phyloP scores from a whole-genome alignment of 345 rosid species.

The Brassica juncea region DNA sequence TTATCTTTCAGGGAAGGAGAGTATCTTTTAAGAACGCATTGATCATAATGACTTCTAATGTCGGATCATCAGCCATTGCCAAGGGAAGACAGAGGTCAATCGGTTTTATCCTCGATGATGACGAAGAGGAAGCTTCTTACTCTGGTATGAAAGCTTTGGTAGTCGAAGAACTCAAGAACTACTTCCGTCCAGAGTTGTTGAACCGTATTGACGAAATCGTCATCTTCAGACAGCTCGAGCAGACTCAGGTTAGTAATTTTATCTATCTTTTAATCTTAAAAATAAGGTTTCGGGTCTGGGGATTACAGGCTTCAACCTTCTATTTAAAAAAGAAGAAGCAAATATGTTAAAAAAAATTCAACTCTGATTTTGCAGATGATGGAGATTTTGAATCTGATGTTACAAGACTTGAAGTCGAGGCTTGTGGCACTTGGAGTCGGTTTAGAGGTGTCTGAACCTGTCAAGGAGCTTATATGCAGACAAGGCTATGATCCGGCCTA shows the following conservation, averaged over 20 bases:
- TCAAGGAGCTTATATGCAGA: constrained; percentile 74
- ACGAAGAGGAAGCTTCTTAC: constrained; percentile 57
- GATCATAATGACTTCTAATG: constrained; percentile 93
- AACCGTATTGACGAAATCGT: constrained; percentile 95
- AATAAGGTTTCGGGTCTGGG: no score
- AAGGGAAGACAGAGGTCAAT: constrained; percentile 75
- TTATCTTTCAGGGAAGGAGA: constrained; percentile 69
- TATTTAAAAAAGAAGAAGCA: no score
- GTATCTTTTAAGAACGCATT: constrained; percentile 94
- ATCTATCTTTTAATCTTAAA: no score
- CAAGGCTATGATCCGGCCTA: constrained; percentile 79
- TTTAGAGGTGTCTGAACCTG: constrained; percentile 74
- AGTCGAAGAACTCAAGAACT: constrained; percentile 80
- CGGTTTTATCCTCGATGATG: constrained; percentile 65
- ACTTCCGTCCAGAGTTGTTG: constrained; percentile 93
- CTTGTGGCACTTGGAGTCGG: constrained; percentile 77
- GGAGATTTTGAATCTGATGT: constrained; percentile 72
- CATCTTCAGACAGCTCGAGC: constrained; percentile 81
- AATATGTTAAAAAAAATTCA: not conserved
- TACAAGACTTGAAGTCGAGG: constrained; percentile 80
- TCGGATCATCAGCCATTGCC: constrained; percentile 84
- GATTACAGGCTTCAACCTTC: no score
- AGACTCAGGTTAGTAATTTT: constrained; percentile 71
- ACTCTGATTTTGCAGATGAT: constrained; percentile 60
- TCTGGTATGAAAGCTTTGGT: constrained; percentile 78